phyloP scores from a whole-genome alignment of 805 yeast species.

The Isabelozyma heimii region DNA sequence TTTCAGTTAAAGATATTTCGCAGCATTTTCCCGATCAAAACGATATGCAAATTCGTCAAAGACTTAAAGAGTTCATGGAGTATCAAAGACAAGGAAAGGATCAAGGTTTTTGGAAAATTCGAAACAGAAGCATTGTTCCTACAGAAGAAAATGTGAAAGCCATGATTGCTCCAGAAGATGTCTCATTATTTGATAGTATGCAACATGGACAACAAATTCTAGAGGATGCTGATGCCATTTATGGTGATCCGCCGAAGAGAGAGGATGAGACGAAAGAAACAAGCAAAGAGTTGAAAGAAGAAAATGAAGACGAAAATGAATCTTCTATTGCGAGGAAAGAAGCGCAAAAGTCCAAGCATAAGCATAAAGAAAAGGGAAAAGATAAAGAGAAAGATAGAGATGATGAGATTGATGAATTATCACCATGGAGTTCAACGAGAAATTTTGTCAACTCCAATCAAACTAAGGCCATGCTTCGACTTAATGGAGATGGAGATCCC shows the following conservation, averaged over 20 bases:
- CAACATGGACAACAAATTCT: constrained; percentile 86
- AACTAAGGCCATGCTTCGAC: constrained; percentile 94
- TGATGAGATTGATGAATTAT: constrained; percentile 62
- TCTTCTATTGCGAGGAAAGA: constrained; percentile 28
- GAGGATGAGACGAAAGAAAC: constrained; percentile 17
- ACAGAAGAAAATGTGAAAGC: constrained; percentile 70
- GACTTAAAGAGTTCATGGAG: constrained; percentile 96
- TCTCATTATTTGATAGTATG: constrained; percentile 84
- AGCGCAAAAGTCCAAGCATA: constrained; percentile 18
- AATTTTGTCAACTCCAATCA: constrained; percentile 93
- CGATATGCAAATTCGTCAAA: constrained; percentile 95
- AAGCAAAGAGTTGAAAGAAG: constrained; percentile 29
- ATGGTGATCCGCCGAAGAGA: constrained; percentile 29
- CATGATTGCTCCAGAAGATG: constrained; percentile 92
- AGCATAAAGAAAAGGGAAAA: constrained; percentile 18
- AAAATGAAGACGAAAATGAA: constrained; percentile 39
- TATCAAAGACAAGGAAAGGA: constrained; percentile 92
- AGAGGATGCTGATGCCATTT: constrained; percentile 72
- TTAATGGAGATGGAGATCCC: constrained; percentile 94
- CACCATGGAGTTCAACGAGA: constrained; percentile 93
- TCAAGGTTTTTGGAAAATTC: constrained; percentile 92
- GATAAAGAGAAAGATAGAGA: constrained; percentile 18
- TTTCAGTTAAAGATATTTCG: constrained; percentile 83
- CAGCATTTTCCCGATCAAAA: constrained; percentile 95
- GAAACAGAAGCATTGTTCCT: constrained; percentile 58